Evolutionary conservation across 495 filamentous ascomycete species (phyloP), one percentile per base, ranked within the genome.

Genomic region (Geoglossum glabrum): DNA sequence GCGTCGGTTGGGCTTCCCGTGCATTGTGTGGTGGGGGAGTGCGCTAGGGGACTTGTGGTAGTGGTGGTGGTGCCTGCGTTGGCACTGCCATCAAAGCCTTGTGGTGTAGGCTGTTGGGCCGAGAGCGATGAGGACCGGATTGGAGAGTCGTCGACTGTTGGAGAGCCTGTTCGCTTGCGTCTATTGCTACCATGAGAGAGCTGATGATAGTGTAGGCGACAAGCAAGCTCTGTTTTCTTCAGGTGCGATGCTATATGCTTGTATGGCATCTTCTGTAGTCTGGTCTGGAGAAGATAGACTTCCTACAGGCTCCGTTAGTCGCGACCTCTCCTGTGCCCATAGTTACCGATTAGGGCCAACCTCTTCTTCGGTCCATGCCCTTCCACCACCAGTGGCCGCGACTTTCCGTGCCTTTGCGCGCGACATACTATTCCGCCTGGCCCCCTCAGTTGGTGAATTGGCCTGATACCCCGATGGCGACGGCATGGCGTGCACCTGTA

Each of bases 161-260:
- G 67, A 23, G 80, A 84, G 33, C 74, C 73, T 40, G 80, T 80
- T 33, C 82, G 75, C 69, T 82, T 81, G 64, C 82, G 81, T 55
- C 81, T 78, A 67, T 82, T 87, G 71, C 77, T 85, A 56, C 85
- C 85, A 64, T 88, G 86, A 62, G 82, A 86, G 45, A 89, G 76
- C 61, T 90, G 85, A 61, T 90, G 85, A 64, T 85, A 90, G 65
- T 90, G 85, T 43, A 90, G 77, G 55, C 85, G 85, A 69, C 85
- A 90, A 55, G 85, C 85, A 59, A 90, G 71, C 72, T 90, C 85
- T 4, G 85, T 90, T 73, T 90, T 90, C 69, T 87, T 86, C 60
- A 90, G 70, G 62, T 87, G 80, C 58, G 80, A 78, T 58, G 85
- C 85, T 65, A 90, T 90, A 63, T 89, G 85, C 76, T 90, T 90